Evolutionary conservation across 1,284 basidiomycete species (phyloP).

Genomic region (Neolentinus lepideus): DNA sequence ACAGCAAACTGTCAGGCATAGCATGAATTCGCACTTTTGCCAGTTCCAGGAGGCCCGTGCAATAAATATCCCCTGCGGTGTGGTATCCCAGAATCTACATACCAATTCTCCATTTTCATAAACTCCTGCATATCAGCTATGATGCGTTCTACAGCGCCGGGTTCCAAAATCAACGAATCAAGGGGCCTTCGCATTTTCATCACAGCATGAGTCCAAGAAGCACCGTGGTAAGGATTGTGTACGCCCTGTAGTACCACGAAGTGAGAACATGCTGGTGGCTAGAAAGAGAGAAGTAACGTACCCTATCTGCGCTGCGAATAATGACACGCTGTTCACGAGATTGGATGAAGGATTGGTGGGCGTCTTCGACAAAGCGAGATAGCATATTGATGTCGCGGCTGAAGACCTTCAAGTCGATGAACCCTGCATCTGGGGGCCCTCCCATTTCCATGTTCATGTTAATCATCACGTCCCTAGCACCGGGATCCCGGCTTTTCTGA

Average conservation of each 20-base stretch:
- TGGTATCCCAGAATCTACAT: not conserved
- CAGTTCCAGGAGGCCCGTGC: conserved; percentile 15
- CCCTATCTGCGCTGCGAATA: conserved; percentile 32
- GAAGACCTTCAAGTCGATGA: conserved; percentile 26
- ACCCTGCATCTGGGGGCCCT: conserved; percentile 9
- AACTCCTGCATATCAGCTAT: conserved; percentile 1
- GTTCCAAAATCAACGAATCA: not conserved
- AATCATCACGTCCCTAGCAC: not conserved
- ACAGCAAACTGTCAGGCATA: not conserved
- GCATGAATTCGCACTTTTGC: conserved; percentile 7
- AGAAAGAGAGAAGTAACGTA: conserved; percentile 13
- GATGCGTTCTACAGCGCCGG: not conserved
- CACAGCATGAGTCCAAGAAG: not conserved
- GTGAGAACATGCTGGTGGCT: not conserved
- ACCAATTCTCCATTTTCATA: conserved; percentile 3
- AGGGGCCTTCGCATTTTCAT: not conserved
- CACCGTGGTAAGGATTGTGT: not conserved
- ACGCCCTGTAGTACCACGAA: not conserved
- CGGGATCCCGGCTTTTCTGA: not conserved
- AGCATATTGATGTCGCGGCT: conserved; percentile 36
- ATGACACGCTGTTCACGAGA: conserved; percentile 36
- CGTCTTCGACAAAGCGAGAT: conserved; percentile 37
- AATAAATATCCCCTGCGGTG: not conserved
- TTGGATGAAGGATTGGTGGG: conserved; percentile 33
- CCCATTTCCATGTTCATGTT: not conserved